Conservation (phyloP, 345 rosid genomes). For the Acer negundo region DNA sequence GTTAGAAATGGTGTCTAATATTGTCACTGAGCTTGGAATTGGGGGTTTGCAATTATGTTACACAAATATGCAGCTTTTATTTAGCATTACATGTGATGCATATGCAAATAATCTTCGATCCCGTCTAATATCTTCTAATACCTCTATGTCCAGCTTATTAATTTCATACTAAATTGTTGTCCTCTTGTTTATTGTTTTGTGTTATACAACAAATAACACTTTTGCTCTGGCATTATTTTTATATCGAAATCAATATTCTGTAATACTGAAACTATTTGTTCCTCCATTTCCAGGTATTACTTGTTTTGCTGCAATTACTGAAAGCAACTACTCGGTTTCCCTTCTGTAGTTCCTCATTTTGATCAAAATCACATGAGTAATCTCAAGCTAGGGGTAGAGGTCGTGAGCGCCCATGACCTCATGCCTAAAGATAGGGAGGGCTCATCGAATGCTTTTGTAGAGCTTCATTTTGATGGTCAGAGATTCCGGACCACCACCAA, state of each 20-base stretch:
- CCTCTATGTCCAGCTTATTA: background rate
- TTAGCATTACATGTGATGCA: background rate
- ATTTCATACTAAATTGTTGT: background rate
- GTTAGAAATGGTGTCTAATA: background rate
- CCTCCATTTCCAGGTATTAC: constrained; percentile 27
- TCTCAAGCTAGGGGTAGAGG: constrained; percentile 88
- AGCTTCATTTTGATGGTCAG: constrained; percentile 82
- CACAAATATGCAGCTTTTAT: background rate
- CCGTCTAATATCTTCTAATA: background rate
- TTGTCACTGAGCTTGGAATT: constrained; percentile 1
- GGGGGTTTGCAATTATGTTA: background rate
- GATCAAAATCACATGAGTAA: constrained; percentile 45
- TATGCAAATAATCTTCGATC: background rate
- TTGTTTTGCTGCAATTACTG: constrained; percentile 14
- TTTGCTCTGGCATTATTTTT: background rate
- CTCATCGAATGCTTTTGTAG: constrained; percentile 63
- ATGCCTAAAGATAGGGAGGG: constrained; percentile 60
- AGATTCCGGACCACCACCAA: constrained; percentile 65
- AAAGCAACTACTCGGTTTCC: constrained; percentile 10
- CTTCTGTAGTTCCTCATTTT: background rate
- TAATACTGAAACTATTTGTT: background rate
- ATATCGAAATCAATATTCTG: background rate
- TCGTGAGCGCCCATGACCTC: constrained; percentile 73
- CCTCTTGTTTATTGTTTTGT: background rate
- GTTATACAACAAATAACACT: no score